Evolutionary conservation across 78 protist genomes (phyloP), one percentile per base, ranked within the genome.

Genomic region (Creolimax fragrantissima): DNA sequence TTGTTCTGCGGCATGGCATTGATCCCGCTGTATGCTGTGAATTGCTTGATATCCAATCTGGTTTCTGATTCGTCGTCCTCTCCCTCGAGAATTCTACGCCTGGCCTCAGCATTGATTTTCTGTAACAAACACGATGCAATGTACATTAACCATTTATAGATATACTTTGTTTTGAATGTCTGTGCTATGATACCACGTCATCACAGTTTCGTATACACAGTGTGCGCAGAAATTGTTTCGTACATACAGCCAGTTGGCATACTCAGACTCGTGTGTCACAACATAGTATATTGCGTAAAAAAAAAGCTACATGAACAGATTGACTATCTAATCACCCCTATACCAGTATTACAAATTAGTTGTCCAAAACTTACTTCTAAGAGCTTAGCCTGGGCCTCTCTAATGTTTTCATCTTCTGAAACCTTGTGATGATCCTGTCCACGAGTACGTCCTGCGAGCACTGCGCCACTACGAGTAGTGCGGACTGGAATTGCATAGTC

Each of bases 1-100:
- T 92, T 43, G 85, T 41, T 83, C 39, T 32, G 74, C 39, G 96
- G 45, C n/a, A 94, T 2, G 86, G 41, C 81, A 41, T 2, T 39
- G 37, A 3, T 67, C n/a, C 2, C 4, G n/a, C 90, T 43, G 74
- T 88, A 45, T 36, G 91, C 88, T 42, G 81, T 83, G 32, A 45
- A 44, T 39, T 84, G 44, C 17, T 89, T 32, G 41, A 90, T 94
- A 5, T 89, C 85, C 11, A 89, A 92, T 2, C 85, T 84, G 66
- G 91, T 93, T 44, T 92, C 90, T 47, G 91, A 37, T 35, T 90
- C 92, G n/a, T 35, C 88, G 36, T 43, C 89, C 5, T 91, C 93
- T 35, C 67, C 88, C 44, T 44, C 81, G 5, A 83, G 45, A 0
- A 41, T 42, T 39, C 44, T 2, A 7, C 37, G 3, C 35, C 11